Conservation (phyloP, 2,329 filamentous ascomycete genomes). For the Basipetospora sp. region DNA sequence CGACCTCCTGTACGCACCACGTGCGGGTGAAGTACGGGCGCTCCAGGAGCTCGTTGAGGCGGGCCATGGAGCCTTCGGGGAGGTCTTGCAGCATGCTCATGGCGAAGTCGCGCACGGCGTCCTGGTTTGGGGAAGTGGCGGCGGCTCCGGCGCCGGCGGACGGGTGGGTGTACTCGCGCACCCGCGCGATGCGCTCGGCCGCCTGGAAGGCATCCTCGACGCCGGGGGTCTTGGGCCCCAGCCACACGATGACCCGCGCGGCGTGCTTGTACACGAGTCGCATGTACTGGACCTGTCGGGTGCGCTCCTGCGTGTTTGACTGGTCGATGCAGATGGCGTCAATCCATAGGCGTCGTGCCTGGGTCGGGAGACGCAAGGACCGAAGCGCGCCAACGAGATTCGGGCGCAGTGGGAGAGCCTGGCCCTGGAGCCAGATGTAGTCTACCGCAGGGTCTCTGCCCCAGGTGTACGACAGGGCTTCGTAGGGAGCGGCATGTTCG, state of each 20-base stretch:
- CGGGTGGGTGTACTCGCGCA: neutral
- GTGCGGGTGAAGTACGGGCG: neutral
- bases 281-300: constrained; percentile 7
- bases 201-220: neutral
- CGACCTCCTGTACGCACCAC: constrained; percentile 3
- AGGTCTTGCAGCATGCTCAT: neutral
- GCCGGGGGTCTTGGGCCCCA: constrained; percentile 4
- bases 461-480: constrained; percentile 10
- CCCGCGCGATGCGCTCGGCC: neutral
- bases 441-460: constrained; percentile 3
- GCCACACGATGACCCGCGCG: constrained; percentile 8
- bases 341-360: constrained; percentile 9
- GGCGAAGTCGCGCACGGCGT: neutral
- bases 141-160: neutral
- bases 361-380: constrained; percentile 5
- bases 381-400: constrained; percentile 9
- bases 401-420: constrained; percentile 10
- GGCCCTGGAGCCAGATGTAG: neutral
- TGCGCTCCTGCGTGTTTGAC: constrained; percentile 8
- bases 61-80: neutral
- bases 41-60: neutral
- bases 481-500: constrained; percentile 8
- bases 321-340: constrained; percentile 12
- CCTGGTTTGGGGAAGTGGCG: neutral
- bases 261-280: constrained; percentile 9